Evolutionary conservation across 1,139 yeast species (phyloP).

Genomic region (Debaryomyces nepalensis): DNA sequence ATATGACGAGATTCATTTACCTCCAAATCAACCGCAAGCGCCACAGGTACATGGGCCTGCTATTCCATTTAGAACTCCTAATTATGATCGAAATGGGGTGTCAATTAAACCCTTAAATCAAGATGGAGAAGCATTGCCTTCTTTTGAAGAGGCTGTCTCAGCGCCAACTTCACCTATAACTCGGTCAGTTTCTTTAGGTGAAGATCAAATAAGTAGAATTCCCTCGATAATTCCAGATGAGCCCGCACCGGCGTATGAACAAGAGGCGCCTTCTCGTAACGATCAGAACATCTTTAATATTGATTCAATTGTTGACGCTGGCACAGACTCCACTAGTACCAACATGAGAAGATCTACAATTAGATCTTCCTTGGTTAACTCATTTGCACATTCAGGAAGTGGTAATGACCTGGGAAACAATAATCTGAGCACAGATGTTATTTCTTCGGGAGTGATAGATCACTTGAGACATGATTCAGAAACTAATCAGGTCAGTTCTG

Average conservation of each 20-base stretch:
- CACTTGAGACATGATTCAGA: too few relatives aligned
- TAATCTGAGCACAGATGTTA: constrained; percentile 1
- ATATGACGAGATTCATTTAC: constrained; percentile 44
- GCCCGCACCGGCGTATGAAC: constrained; percentile 46
- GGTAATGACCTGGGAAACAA: constrained; percentile 3
- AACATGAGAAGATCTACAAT: constrained; percentile 22
- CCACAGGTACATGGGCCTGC: neutral
- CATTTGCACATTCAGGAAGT: constrained; percentile 27
- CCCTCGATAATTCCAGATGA: constrained; percentile 37
- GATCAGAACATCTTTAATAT: constrained; percentile 21
- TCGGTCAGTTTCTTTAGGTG: constrained; percentile 40
- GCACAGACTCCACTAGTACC: constrained; percentile 2
- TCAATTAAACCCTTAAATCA: constrained; percentile 38
- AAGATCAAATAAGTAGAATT: constrained; percentile 40
- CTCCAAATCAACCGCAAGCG: neutral
- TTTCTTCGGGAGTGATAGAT: neutral
- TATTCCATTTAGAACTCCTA: constrained; percentile 41
- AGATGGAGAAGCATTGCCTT: constrained; percentile 47
- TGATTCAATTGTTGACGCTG: constrained; percentile 28
- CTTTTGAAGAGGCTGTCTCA: constrained; percentile 61
- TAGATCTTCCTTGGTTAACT: constrained; percentile 29
- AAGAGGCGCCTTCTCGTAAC: constrained; percentile 11
- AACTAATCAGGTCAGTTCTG: too few relatives aligned
- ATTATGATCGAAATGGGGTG: constrained; percentile 41
- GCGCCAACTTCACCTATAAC: constrained; percentile 37